Conservation (phyloP, 2,329 filamentous ascomycete species). For the Ophiostoma piceae region DNA sequence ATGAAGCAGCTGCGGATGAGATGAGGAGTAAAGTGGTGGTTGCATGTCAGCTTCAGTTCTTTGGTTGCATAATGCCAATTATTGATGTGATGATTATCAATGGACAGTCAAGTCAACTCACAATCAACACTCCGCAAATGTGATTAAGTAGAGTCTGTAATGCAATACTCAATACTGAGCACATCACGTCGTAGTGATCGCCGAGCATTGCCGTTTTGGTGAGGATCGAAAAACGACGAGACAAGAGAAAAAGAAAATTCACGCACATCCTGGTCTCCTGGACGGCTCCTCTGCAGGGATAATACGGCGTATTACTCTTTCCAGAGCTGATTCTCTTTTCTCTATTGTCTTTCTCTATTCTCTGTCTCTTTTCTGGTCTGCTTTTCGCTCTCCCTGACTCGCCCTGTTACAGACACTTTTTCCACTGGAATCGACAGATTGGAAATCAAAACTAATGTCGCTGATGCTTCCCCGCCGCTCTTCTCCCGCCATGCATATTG, state of each 20-base stretch:
- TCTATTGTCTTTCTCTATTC: neutral
- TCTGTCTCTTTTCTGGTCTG: neutral
- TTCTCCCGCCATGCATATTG: conserved; percentile 4
- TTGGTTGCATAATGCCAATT: neutral
- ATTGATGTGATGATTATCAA: neutral
- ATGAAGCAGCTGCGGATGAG: neutral
- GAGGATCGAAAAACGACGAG: neutral
- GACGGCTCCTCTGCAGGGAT: neutral
- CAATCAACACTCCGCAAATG: too few species aligned
- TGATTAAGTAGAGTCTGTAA: too few species aligned
- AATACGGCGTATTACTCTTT: conserved; percentile 9
- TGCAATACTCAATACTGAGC: too few species aligned
- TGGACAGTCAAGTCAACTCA: neutral
- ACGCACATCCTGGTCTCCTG: neutral
- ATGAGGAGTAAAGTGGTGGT: neutral
- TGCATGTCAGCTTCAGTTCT: neutral
- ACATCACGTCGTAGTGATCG: neutral
- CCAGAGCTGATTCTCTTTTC: neutral
- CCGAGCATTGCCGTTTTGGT: neutral
- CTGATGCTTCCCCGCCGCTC: neutral
- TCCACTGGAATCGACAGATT: neutral
- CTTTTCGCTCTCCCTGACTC: too few species aligned
- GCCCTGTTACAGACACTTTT: neutral
- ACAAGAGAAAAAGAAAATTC: neutral
- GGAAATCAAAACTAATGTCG: conserved; percentile 4